phyloP scores from a whole-genome alignment of 1,284 basidiomycete species.

The Stereum hirsutum region DNA sequence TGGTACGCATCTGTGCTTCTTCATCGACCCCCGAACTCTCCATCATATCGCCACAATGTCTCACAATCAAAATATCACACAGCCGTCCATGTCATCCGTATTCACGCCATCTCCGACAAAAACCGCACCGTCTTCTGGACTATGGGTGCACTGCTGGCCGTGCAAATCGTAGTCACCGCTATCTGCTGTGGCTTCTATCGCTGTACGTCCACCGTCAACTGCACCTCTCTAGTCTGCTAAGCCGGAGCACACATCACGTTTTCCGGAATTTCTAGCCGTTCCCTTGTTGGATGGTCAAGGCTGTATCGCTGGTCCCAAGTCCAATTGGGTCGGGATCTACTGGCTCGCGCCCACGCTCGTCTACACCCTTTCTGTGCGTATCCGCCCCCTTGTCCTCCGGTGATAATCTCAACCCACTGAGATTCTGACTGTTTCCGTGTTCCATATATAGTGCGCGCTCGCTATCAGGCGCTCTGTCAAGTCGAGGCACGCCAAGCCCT shows the following conservation, averaged over 20 bases:
- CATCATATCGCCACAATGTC: slow-evolving; percentile 2
- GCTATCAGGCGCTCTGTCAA: slow-evolving; percentile 54
- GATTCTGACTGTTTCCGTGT: slow-evolving; percentile 4
- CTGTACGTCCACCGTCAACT: slow-evolving; percentile 27
- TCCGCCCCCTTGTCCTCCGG: background rate
- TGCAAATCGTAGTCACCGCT: slow-evolving; percentile 61
- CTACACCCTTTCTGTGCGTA: slow-evolving; percentile 53
- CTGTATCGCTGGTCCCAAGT: slow-evolving; percentile 72
- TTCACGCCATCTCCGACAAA: slow-evolving; percentile 68
- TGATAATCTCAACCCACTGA: background rate
- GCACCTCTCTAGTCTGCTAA: slow-evolving; percentile 1
- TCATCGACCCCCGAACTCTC: no score
- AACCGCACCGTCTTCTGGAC: slow-evolving; percentile 39
- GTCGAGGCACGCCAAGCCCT: slow-evolving; percentile 47
- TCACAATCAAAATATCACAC: slow-evolving; percentile 4
- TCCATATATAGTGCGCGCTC: slow-evolving; percentile 40
- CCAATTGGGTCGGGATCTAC: slow-evolving; percentile 75
- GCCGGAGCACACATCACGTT: background rate
- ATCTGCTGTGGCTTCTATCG: slow-evolving; percentile 69
- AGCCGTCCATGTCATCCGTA: slow-evolving; percentile 66
- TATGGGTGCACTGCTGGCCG: slow-evolving; percentile 49
- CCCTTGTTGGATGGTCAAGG: slow-evolving; percentile 64
- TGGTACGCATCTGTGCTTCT: slow-evolving; percentile 30
- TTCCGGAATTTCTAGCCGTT: slow-evolving; percentile 34
- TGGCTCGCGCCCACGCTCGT: slow-evolving; percentile 69